These are phyloP conservation scores for Alternaria hordeiaustralica DNA, from an alignment of 2,329 filamentous ascomycete species.

Conservation along the genomic window DNA sequence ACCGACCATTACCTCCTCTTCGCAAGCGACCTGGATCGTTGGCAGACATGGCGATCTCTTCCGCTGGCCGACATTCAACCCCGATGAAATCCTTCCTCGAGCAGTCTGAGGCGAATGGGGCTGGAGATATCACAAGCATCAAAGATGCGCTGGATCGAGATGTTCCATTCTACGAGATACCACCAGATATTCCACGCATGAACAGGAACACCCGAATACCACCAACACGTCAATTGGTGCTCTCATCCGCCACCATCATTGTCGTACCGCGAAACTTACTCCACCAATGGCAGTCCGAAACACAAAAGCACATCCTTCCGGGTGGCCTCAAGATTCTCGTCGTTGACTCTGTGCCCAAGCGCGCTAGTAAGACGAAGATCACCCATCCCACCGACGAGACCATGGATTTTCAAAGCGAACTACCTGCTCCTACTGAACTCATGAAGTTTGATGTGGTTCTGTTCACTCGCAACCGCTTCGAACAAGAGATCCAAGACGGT, in stretches of 20 bases:
- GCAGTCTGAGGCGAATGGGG: slow-evolving; percentile 46
- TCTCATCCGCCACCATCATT: slow-evolving; percentile 75
- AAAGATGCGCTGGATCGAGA: slow-evolving; percentile 41
- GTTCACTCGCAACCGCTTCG: slow-evolving; percentile 76
- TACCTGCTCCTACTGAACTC: slow-evolving; percentile 67
- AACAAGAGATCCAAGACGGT: slow-evolving; percentile 66
- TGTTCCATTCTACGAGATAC: slow-evolving; percentile 51
- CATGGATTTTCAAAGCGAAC: slow-evolving; percentile 49
- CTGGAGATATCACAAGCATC: slow-evolving; percentile 43
- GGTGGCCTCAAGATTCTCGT: slow-evolving; percentile 68
- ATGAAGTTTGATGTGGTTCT: slow-evolving; percentile 76
- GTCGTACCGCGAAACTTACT: slow-evolving; percentile 85
- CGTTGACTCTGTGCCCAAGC: slow-evolving; percentile 54
- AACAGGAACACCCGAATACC: slow-evolving; percentile 50
- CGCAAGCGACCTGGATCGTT: slow-evolving; percentile 66
- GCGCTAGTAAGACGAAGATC: slow-evolving; percentile 22
- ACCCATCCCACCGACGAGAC: slow-evolving; percentile 13
- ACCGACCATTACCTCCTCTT: slow-evolving; percentile 55
- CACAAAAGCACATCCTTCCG: slow-evolving; percentile 73
- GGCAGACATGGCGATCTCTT: slow-evolving; percentile 76
- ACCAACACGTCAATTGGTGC: slow-evolving; percentile 60
- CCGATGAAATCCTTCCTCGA: slow-evolving; percentile 75
- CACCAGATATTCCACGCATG: slow-evolving; percentile 48
- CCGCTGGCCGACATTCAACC: slow-evolving; percentile 68
- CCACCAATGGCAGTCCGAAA: slow-evolving; percentile 83